Base-by-base conservation (phyloP, 164 flowering plant genomes). In the Pachysandra terminalis region DNA sequence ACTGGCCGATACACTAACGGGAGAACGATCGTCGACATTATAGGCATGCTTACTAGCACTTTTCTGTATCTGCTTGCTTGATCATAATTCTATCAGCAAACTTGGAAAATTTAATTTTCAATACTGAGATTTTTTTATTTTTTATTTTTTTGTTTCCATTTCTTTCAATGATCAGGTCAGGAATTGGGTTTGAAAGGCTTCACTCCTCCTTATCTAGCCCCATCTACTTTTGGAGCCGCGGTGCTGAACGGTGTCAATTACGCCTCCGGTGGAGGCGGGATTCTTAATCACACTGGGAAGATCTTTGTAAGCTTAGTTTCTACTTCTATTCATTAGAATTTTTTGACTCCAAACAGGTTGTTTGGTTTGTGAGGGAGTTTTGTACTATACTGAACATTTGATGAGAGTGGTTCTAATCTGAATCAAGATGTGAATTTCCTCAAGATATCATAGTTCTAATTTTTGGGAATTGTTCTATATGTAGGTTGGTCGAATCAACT, bases 1-100 rank as follows among this genome's bases (percentile, higher is more conserved):
- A 89, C 91, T 0, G 92, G 93, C 5, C 67, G 97, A 41, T 90
- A 57, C 81, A 88, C 93, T 26, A 90, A 90, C 78, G 96, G 93
- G 55, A 80, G 91, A 82, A 90, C 96, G 3, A 83, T 88, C 2
- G 81, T 71, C 16, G 93, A 90, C 71, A 81, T 90, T 23, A 26
- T 90, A 76, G 90, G 96, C 75, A 70, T 80, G 83, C 65, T 49
- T 48, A 7, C 37, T 32, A 32, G 3, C 7, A 3, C 37, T 7
- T 67, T 57, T 40, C 16, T 41, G 0, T 32, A 7, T 32, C 16
- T 32, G 3, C 16, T 32, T 32, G 7, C 37, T 32, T 3, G 37
- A 32, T 49, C 22, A 56, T 4, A 56, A 4, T 54, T 25, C 0
- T 41, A 26, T 3, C 24, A 55, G 23, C 17, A 16, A 40, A 12